A percentile compares a stretch with the other conserved stretches of the same genome.
Conservation (phyloP, 2,329 filamentous ascomycete species). For the Penicillium sp. region DNA sequence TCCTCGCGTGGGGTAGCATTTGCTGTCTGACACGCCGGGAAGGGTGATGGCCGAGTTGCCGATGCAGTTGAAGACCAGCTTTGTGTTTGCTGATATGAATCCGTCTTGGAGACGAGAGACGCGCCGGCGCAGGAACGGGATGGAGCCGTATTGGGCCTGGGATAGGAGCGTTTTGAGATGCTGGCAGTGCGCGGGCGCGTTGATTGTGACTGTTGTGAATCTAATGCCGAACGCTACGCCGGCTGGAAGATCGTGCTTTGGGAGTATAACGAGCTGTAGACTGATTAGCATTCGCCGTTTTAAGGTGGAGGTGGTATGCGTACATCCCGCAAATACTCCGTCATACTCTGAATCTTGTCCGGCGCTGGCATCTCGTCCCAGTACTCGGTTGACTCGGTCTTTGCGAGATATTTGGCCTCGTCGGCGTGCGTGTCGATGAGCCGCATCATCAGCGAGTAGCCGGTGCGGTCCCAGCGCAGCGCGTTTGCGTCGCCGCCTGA, state of each 20-base stretch:
- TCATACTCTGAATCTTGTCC: slow-evolving; percentile 41
- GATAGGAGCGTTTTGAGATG: slow-evolving; percentile 41
- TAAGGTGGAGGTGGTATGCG: slow-evolving; percentile 8
- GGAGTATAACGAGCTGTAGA: slow-evolving; percentile 17
- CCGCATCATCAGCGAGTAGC: slow-evolving; percentile 30
- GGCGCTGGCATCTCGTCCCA: slow-evolving; percentile 39
- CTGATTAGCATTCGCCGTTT: not conserved
- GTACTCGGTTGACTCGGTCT: slow-evolving; percentile 39
- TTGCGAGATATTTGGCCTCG: slow-evolving; percentile 32
- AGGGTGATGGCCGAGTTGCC: slow-evolving; percentile 29
- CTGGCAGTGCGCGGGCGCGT: slow-evolving; percentile 40
- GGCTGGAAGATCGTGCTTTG: slow-evolving; percentile 27
- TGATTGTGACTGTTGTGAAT: slow-evolving; percentile 42
- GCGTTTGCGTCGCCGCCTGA: slow-evolving; percentile 42
- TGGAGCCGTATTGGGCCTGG: slow-evolving; percentile 38
- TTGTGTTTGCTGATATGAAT: slow-evolving; percentile 5
- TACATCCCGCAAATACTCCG: slow-evolving; percentile 41
- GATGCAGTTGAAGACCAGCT: slow-evolving; percentile 23
- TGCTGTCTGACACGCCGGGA: slow-evolving; percentile 34
- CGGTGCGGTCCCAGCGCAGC: slow-evolving; percentile 39
- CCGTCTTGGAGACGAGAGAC: slow-evolving; percentile 1
- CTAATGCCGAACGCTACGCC: slow-evolving; percentile 39
- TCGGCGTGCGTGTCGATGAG: slow-evolving; percentile 32
- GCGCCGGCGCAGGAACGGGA: slow-evolving; percentile 20
- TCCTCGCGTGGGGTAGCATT: slow-evolving; percentile 43